Base-by-base conservation (phyloP, 257 asterid species). In the Jacaranda mimosifolia region DNA sequence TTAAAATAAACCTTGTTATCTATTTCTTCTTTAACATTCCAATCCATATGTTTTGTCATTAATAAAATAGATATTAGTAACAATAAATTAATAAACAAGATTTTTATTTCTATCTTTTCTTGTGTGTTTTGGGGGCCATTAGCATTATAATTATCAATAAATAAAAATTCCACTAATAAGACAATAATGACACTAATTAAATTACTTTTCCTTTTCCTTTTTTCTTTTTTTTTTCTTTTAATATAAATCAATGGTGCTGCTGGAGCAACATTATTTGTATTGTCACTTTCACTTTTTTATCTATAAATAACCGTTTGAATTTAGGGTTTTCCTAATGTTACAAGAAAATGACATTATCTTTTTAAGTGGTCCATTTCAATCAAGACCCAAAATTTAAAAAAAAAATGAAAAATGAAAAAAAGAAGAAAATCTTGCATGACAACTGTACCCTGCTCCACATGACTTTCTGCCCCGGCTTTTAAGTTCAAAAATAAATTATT, bases 361-460 rank as follows among this genome's bases (percentile, higher is more conserved):
- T 38, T 70, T 68, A 48, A 53, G 78, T 72, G 82, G 74, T 72
- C 82, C 60, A 46, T 13, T 70, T 18, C 19, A 74, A 48, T 8
- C 43, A 21, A 70, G 15, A 21, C 39, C 3, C 70, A 63, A 52
- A 36, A 39, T 12, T 5, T 3, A 55, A 9, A 60, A 32, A 32
- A 46, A 5, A 42, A 39, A n/a, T n/a, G n/a, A 12, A 62, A 74
- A 3, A 63, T 26, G 53, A 4, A 19, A 38, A 5, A 45, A 67
- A 8, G 26, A 32, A 3, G 15, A 56, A 64, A 71, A 63, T 63
- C 12, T 45, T 32, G 17, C 55, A 42, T 57, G 79, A 46, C 83
- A 79, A 73, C 83, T 72, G 83, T 72, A 64, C 32, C 5, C 73
- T 13, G 42, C 32, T 70, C 74, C 74, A 15, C 74, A 45, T 21